A percentile compares a stretch with the other conserved stretches of the same genome.
Evolutionary conservation across 495 filamentous ascomycete genomes (phyloP).

Genomic region (Neurospora tetraspora): DNA sequence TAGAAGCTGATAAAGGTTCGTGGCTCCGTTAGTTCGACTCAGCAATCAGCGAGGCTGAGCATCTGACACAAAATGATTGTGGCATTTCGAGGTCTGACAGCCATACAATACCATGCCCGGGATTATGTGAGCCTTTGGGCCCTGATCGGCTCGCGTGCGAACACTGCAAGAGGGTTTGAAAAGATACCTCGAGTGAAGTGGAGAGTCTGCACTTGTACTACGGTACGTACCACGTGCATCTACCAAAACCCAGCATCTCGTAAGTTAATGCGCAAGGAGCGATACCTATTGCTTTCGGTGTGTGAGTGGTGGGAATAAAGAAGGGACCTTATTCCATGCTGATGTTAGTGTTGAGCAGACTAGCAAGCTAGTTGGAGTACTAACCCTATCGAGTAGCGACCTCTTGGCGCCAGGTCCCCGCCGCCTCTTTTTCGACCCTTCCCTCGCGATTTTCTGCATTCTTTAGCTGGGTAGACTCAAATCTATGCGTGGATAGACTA

Average conservation of each 20-base stretch:
- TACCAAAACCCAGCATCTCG: background rate
- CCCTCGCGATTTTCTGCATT: background rate
- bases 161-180: no score
- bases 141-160: no score
- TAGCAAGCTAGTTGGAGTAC: background rate
- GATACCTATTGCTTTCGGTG: background rate
- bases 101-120: no score
- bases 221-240: no score
- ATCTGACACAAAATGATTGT: background rate
- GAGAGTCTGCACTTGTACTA: no score
- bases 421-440: background rate
- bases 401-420: background rate
- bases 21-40: background rate
- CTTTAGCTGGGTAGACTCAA: no score
- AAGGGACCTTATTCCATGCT: background rate
- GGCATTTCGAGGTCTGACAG: no score
- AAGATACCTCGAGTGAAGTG: no score
- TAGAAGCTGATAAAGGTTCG: background rate
- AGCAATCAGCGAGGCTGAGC: background rate
- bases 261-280: background rate
- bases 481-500: no score
- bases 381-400: background rate
- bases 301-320: background rate
- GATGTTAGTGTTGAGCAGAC: background rate
- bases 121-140: background rate